Conservation (phyloP, 257 asterid genomes). For the Przewalskia tangutica region DNA sequence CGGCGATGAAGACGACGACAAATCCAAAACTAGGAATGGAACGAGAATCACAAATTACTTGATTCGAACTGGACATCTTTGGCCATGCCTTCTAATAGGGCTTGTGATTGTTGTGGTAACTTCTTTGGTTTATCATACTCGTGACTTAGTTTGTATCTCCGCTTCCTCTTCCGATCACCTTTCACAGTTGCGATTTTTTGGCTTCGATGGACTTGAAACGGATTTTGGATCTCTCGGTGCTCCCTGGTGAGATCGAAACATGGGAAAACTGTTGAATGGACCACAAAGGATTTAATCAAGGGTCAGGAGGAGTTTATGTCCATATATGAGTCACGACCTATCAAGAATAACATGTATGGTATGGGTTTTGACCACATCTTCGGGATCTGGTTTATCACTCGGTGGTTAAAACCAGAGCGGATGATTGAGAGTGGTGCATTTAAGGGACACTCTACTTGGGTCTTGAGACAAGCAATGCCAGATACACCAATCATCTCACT, state of each 20-base stretch:
- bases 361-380: slow-evolving; percentile 99
- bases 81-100: slow-evolving; percentile 60
- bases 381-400: slow-evolving; percentile 93
- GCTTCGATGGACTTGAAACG: slow-evolving; percentile 65
- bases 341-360: slow-evolving; percentile 83
- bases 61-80: slow-evolving; percentile 59
- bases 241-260: slow-evolving; percentile 99
- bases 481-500: too few species aligned
- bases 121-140: slow-evolving; percentile 41
- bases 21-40: slow-evolving; percentile 74
- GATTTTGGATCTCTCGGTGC: slow-evolving; percentile 96
- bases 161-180: slow-evolving; percentile 59
- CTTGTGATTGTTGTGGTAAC: slow-evolving; percentile 33
- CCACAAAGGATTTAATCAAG: slow-evolving; percentile 66
- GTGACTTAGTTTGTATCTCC: slow-evolving; percentile 83
- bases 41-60: slow-evolving; percentile 45
- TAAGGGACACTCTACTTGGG: neutral
- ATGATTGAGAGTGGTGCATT: slow-evolving; percentile 99
- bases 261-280: slow-evolving; percentile 89
- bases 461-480: too few species aligned
- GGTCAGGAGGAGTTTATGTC: slow-evolving; percentile 89
- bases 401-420: slow-evolving; percentile 77
- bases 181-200: slow-evolving; percentile 71
- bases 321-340: slow-evolving; percentile 85
- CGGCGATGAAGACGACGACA: slow-evolving; percentile 19